These are phyloP conservation scores for Penicillium sp. DNA, from an alignment of 2,329 filamentous ascomycete genomes.

Conservation along the genomic window DNA sequence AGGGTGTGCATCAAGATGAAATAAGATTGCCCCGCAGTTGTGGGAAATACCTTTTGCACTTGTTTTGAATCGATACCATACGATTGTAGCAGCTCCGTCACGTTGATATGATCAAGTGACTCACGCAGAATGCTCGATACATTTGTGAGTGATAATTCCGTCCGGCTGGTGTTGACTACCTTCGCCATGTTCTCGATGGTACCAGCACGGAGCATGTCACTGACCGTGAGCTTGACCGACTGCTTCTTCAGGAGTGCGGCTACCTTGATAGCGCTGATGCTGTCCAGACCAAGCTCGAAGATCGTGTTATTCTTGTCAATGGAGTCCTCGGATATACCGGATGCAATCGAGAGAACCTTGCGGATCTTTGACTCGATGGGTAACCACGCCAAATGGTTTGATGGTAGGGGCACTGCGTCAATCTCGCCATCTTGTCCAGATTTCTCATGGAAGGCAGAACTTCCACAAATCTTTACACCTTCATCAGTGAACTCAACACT, in stretches of 20 bases:
- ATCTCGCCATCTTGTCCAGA: constrained; percentile 3
- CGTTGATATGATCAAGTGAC: constrained; percentile 42
- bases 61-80: constrained; percentile 46
- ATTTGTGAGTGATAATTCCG: constrained; percentile 17
- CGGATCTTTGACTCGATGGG: constrained; percentile 43
- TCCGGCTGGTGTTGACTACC: constrained; percentile 17
- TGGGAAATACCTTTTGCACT: constrained; percentile 63
- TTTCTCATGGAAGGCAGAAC: constrained; percentile 36
- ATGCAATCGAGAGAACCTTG: constrained; percentile 54
- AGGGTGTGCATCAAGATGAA: constrained; percentile 71
- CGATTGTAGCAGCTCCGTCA: constrained; percentile 38
- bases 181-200: constrained; percentile 65
- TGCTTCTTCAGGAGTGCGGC: constrained; percentile 65
- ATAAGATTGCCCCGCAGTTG: constrained; percentile 74
- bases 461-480: constrained; percentile 63
- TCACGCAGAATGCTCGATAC: constrained; percentile 24
- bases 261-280: constrained; percentile 86
- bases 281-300: constrained; percentile 85
- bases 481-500: constrained; percentile 55
- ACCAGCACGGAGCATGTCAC: constrained; percentile 66
- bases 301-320: constrained; percentile 65
- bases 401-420: neutral
- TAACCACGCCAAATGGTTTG: constrained; percentile 27
- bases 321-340: constrained; percentile 56
- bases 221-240: constrained; percentile 63